Evolutionary conservation across 495 filamentous ascomycete species (phyloP).

Genomic region (Tuber borchii): DNA sequence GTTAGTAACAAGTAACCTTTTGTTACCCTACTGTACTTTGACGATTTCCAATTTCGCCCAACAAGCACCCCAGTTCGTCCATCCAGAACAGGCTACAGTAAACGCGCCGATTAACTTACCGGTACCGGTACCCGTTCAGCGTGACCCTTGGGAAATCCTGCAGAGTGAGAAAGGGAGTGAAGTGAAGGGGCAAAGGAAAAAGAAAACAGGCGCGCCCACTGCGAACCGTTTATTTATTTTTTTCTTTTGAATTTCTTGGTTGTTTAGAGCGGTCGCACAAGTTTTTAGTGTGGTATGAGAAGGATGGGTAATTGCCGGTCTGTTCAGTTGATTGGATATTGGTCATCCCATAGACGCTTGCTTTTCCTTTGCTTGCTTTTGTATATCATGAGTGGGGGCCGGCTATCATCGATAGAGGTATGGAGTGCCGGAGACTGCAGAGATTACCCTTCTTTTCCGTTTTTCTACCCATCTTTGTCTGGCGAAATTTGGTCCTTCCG

Average conservation of each 20-base stretch:
- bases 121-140: not conserved
- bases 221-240: not conserved
- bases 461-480: not conserved
- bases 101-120: not conserved
- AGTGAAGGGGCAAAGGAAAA: not conserved
- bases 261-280: not conserved
- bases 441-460: not conserved
- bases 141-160: not conserved
- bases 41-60: too few relatives aligned
- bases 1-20: too few relatives aligned
- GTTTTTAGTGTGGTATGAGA: not conserved
- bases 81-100: not conserved
- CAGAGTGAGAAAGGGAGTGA: not conserved
- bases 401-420: not conserved
- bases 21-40: too few relatives aligned
- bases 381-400: not conserved
- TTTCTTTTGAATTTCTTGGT: not conserved
- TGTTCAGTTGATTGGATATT: not conserved
- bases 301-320: not conserved
- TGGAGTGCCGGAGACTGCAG: not conserved
- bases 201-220: not conserved
- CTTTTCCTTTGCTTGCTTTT: not conserved
- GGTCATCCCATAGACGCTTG: not conserved
- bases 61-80: too few relatives aligned
- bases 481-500: not conserved